Conservation (phyloP, 176 grass and related monocot genomes). For the Carex littledalei region DNA sequence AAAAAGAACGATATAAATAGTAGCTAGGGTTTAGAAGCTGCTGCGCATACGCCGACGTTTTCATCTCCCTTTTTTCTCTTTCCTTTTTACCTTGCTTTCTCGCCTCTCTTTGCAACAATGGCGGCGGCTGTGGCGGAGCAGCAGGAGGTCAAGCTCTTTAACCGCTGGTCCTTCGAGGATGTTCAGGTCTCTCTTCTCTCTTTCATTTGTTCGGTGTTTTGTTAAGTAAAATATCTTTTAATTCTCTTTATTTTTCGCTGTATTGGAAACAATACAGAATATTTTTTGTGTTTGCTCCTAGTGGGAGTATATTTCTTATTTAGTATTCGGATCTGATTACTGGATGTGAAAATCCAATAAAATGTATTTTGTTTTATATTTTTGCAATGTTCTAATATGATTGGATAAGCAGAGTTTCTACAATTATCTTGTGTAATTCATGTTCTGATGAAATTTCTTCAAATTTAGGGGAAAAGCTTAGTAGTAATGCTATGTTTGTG, state of each 20-base stretch:
- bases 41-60: neutral
- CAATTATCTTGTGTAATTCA: neutral
- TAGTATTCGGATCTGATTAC: neutral
- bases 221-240: neutral
- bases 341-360: neutral
- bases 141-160: conserved; percentile 66
- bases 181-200: conserved; percentile 29
- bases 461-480: neutral
- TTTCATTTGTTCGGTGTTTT: neutral
- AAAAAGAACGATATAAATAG: neutral
- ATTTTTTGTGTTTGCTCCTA: neutral
- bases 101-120: conserved; percentile 6
- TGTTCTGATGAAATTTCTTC: neutral
- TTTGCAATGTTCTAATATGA: neutral
- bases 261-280: neutral
- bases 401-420: neutral
- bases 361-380: neutral
- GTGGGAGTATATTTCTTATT: neutral
- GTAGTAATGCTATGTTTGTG: neutral
- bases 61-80: neutral
- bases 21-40: conserved; percentile 20
- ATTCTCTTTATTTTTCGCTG: neutral
- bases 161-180: conserved; percentile 73
- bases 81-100: neutral
- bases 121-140: conserved; percentile 29